These are phyloP conservation scores for Phaffomyces thermotolerans DNA, from an alignment of 805 yeast species.

Conservation along the genomic window DNA sequence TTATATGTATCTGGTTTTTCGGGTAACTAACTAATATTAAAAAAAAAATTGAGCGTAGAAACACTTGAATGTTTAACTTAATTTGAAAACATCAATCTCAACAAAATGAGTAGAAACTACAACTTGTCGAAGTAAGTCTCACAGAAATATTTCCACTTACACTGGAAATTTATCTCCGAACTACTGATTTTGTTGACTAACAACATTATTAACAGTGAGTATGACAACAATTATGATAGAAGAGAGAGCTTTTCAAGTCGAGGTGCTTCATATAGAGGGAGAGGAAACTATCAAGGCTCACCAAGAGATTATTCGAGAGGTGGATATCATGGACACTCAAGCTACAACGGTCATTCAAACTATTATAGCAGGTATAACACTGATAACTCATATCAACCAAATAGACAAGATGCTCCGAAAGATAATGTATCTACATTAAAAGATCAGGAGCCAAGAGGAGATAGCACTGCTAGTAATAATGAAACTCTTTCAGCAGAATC, in stretches of 20 bases:
- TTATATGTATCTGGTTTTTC: background rate
- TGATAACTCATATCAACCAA: background rate
- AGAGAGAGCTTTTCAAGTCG: constrained; percentile 1
- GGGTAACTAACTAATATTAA: too few species aligned
- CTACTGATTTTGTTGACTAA: background rate
- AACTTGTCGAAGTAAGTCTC: constrained; percentile 2
- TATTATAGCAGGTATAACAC: too few species aligned
- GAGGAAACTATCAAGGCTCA: background rate
- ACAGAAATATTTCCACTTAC: background rate
- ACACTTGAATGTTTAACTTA: background rate
- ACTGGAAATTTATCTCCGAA: background rate
- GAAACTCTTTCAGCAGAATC: background rate
- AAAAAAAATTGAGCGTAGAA: background rate
- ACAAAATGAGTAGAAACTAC: constrained; percentile 4
- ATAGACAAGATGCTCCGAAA: background rate
- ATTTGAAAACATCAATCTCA: background rate
- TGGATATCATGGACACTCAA: background rate
- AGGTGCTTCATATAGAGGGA: constrained; percentile 3
- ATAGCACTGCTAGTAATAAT: background rate
- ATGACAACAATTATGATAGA: constrained; percentile 1
- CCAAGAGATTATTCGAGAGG: background rate
- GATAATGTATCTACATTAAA: background rate
- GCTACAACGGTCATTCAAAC: background rate
- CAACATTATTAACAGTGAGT: background rate
- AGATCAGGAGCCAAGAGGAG: background rate